A percentile compares a stretch with the other conserved stretches of the same genome.
These are phyloP conservation scores for Simplicillium aogashimaense DNA, from an alignment of 2,329 filamentous ascomycete species.

Conservation along the genomic window DNA sequence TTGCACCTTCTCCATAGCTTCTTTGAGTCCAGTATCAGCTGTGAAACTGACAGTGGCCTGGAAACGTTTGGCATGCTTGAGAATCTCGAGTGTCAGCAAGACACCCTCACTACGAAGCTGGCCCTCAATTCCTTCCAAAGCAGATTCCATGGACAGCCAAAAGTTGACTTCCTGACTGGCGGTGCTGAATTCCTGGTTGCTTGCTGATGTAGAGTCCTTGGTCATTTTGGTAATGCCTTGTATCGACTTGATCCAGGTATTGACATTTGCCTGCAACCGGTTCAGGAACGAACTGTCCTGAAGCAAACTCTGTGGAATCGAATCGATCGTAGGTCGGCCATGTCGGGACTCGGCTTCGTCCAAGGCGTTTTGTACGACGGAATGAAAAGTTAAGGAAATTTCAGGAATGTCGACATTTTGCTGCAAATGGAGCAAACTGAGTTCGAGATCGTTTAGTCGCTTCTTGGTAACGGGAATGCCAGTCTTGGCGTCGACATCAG, in stretches of 20 bases:
- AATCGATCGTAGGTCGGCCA: conserved; percentile 63
- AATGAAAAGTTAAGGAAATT: conserved; percentile 76
- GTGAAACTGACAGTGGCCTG: conserved; percentile 95
- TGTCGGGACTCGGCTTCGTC: conserved; percentile 63
- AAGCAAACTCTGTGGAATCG: conserved; percentile 66
- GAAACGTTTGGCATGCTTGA: conserved; percentile 96
- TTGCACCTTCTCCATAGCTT: conserved; percentile 90
- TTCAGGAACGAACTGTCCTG: conserved; percentile 90
- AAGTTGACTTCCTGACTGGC: conserved; percentile 98
- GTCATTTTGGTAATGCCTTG: conserved; percentile 93
- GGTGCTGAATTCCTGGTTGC: conserved; percentile 46
- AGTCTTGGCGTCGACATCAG: conserved; percentile 83
- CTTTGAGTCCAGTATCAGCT: conserved; percentile 90
- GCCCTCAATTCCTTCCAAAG: conserved; percentile 80
- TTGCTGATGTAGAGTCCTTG: conserved; percentile 62
- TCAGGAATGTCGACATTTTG: conserved; percentile 98
- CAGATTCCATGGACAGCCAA: conserved; percentile 94
- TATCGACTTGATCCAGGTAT: conserved; percentile 98
- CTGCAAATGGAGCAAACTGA: conserved; percentile 83
- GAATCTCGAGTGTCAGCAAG: conserved; percentile 79
- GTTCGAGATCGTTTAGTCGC: conserved; percentile 86
- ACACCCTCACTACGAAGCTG: conserved; percentile 87
- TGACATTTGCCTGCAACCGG: conserved; percentile 84
- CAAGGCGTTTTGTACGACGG: conserved; percentile 75
- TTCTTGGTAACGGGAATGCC: conserved; percentile 97